Evolutionary conservation across 345 rosid genomes (phyloP).

Genomic region (Cardamine chenopodiifolia): DNA sequence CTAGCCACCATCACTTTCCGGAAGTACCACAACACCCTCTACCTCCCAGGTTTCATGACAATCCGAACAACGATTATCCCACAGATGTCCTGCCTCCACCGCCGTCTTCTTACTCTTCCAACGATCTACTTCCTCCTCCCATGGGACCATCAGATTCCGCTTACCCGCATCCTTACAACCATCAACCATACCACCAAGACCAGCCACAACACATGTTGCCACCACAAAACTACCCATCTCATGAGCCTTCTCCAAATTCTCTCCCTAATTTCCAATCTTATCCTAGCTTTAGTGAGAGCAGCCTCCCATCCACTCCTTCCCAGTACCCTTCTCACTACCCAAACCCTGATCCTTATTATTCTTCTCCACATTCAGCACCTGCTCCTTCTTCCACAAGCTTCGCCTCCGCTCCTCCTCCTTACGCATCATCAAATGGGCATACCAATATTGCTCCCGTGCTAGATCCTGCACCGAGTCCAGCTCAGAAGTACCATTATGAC

Average conservation of each 20-base stretch:
- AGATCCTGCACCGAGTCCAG: constrained; percentile 50
- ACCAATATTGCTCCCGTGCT: constrained; percentile 42
- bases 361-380: constrained; percentile 53
- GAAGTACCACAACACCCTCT: constrained; percentile 49
- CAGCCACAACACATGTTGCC: constrained; percentile 58
- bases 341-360: constrained; percentile 66
- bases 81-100: constrained; percentile 52
- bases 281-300: constrained; percentile 81
- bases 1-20: constrained; percentile 53
- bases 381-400: constrained; percentile 62
- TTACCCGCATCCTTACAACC: constrained; percentile 59
- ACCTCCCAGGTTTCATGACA: constrained; percentile 54
- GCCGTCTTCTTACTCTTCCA: constrained; percentile 62
- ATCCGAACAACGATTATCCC: constrained; percentile 44
- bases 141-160: constrained; percentile 50
- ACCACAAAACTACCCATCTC: constrained; percentile 58
- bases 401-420: constrained; percentile 48
- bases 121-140: constrained; percentile 48
- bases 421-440: constrained; percentile 52
- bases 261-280: constrained; percentile 90
- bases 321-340: constrained; percentile 68
- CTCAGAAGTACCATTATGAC: constrained; percentile 67
- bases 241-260: constrained; percentile 57
- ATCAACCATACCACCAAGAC: constrained; percentile 62
- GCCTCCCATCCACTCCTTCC: constrained; percentile 67